Evolutionary conservation across 768 basidiomycete species (phyloP), one percentile per base, ranked within the genome.

Genomic region (Psilocybe sp.): DNA sequence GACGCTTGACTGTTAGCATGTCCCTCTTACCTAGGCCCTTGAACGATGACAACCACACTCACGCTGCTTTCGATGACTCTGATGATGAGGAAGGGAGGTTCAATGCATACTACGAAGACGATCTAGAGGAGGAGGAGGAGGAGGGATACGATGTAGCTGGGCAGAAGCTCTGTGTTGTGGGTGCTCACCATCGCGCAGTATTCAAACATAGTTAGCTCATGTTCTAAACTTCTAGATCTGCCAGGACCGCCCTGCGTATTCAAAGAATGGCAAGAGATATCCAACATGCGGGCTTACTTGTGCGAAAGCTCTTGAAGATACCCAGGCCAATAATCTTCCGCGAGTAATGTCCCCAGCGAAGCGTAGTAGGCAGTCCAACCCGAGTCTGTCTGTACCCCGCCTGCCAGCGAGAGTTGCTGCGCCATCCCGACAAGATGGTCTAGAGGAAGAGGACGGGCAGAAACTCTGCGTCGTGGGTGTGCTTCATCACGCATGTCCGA

Each of bases 281-380:
- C 54, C 56, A 18, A 63, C 62, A 7, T 63, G 62, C 18, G 62
- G 62, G 13, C 50, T 61, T 15, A 56, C 52, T 20, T 61, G 60
- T 47, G 60, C 60, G 20, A 18, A 12, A 20, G 19, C 44, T 23
- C 53, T 54, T 33, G 48, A 50, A 16, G 20, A 48, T 12, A 42
- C 49, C 11, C 19, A n/a, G n/a, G n/a, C n/a, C n/a, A n/a, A n/a
- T n/a, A n/a, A n/a, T n/a, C n/a, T n/a, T n/a, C n/a, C n/a, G n/a
- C n/a, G n/a, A n/a, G n/a, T n/a, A n/a, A n/a, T n/a, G n/a, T n/a
- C n/a, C n/a, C n/a, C n/a, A n/a, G n/a, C n/a, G n/a, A n/a, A n/a
- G n/a, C n/a, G n/a, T n/a, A n/a, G n/a, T n/a, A n/a, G n/a, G n/a
- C n/a, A n/a, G n/a, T n/a, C n/a, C n/a, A n/a, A n/a, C n/a, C n/a